Percentiles rank a stretch among this genome's conserved stretches.
Evolutionary conservation across 129 eudicot genomes (phyloP).

Genomic region (Tagetes erecta): DNA sequence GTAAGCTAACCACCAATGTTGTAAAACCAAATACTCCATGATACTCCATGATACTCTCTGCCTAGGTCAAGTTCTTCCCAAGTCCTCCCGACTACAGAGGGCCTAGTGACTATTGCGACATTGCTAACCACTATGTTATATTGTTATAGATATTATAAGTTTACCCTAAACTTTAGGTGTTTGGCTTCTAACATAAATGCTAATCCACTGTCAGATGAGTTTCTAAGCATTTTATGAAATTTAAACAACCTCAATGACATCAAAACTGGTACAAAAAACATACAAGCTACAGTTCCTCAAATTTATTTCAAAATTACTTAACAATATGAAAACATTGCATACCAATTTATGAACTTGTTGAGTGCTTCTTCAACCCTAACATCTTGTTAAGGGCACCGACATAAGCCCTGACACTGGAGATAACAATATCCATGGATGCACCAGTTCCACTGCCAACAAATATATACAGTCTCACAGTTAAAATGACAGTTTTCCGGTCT

Average conservation of each 20-base stretch:
- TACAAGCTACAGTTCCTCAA: slow-evolving; percentile 5
- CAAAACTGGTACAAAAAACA: slow-evolving; percentile 18
- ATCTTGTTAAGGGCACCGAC: slow-evolving; percentile 86
- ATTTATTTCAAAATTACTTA: slow-evolving; percentile 10
- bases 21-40: too few species aligned
- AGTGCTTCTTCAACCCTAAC: slow-evolving; percentile 51
- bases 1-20: too few species aligned
- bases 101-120: too few species aligned
- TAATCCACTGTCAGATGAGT: neutral
- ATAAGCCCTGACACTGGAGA: slow-evolving; percentile 90
- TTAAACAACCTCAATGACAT: slow-evolving; percentile 11
- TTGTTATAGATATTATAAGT: too few species aligned
- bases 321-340: slow-evolving; percentile 6
- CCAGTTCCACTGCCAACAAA: slow-evolving; percentile 77
- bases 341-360: slow-evolving; percentile 19
- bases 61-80: too few species aligned
- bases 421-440: slow-evolving; percentile 86
- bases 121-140: too few species aligned
- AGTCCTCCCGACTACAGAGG: too few species aligned
- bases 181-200: too few species aligned
- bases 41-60: too few species aligned
- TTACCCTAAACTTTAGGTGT: too few species aligned
- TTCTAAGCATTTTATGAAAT: neutral
- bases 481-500: too few species aligned
- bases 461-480: neutral